Evolutionary conservation across 176 grass and related monocot species (phyloP), one percentile per base, ranked within the genome.

Genomic region (Ensete ventricosum): DNA sequence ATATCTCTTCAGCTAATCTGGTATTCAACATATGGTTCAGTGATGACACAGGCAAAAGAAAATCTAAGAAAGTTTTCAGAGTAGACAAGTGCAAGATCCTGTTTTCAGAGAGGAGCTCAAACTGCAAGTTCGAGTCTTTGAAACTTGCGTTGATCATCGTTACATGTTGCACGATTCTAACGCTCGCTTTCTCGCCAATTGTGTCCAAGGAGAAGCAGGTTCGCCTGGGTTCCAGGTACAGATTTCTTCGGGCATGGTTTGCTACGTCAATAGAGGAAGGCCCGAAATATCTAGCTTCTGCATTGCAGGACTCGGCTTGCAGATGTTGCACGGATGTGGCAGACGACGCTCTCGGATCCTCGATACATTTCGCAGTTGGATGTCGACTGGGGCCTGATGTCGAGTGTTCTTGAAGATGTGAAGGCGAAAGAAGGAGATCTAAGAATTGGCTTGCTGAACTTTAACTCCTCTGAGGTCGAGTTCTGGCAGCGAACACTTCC

Each of bases 31-130:
- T 10, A 20, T 70, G 67, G 8, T 50, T 50, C 67, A 70, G 43
- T 3, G 67, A 70, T 11, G 67, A 70, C 14, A 51, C 67, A 19
- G 67, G 48, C 67, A 70, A 50, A 50, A 70, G 48, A 70, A 51
- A 51, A 19, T 0, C 43, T 1, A 16, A n/a, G 67, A 70, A 70
- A 70, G 48, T 9, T 70, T 19, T 70, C 43, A 50, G n/a, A 9
- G 67, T 9, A 2, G 67, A 70, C 34, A 70, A 50, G 67, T 70
- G 27, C 48, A 70, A 43, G 67, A 70, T 70, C 17, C 48, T 50
- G 9, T 21, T 17, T 17, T 9, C 34, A 0, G 67, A 70, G 14
- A 70, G 16, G 67, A 20, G 1, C 11, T 70, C 17, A 1, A 12
- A 17, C 67, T 70, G 67, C 67, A 70, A 70, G 43, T 70, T 70